Percentiles rank a stretch among this genome's conserved stretches.
Conservation (phyloP, 176 grass and related monocot species). For the Avena eriantha region DNA sequence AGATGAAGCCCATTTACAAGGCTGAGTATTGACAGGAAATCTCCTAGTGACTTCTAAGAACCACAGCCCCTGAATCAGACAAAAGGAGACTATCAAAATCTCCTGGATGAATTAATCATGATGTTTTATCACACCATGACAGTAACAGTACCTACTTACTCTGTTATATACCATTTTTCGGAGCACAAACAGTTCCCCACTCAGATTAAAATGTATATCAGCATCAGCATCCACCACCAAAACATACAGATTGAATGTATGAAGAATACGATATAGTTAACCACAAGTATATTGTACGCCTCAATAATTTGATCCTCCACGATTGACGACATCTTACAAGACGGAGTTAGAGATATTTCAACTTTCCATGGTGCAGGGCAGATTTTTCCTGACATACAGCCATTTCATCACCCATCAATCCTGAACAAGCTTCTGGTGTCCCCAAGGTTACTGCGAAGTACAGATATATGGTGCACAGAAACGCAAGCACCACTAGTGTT, state of each 20-base stretch:
- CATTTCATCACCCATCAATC: conserved; percentile 59
- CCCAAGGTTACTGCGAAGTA: conserved; percentile 92
- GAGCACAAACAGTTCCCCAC: not conserved
- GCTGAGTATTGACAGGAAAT: not conserved
- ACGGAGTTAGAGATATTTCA: conserved; percentile 64
- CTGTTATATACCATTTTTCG: conserved; percentile 32
- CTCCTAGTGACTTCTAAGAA: too few relatives aligned
- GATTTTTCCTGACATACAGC: conserved; percentile 73
- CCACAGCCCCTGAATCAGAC: not conserved
- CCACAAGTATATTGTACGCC: conserved; percentile 34
- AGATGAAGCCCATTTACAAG: not conserved
- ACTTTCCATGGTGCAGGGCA: conserved; percentile 62
- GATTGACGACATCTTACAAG: not conserved
- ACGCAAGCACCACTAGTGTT: conserved; percentile 70
- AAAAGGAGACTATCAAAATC: conserved; percentile 23
- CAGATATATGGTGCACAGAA: conserved; percentile 92
- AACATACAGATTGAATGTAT: conserved; percentile 51
- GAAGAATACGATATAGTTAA: conserved; percentile 29
- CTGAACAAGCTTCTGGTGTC: conserved; percentile 57
- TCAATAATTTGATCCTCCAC: conserved; percentile 35
- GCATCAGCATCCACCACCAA: conserved; percentile 39
- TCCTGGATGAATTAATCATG: conserved; percentile 37
- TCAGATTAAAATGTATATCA: conserved; percentile 40
- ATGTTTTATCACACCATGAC: conserved; percentile 37
- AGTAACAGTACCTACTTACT: conserved; percentile 38